Percentiles rank a stretch among this genome's conserved stretches.
These are phyloP conservation scores for Cutaneotrichosporon spelunceum DNA, from an alignment of 1,284 basidiomycete genomes.

Conservation along the genomic window DNA sequence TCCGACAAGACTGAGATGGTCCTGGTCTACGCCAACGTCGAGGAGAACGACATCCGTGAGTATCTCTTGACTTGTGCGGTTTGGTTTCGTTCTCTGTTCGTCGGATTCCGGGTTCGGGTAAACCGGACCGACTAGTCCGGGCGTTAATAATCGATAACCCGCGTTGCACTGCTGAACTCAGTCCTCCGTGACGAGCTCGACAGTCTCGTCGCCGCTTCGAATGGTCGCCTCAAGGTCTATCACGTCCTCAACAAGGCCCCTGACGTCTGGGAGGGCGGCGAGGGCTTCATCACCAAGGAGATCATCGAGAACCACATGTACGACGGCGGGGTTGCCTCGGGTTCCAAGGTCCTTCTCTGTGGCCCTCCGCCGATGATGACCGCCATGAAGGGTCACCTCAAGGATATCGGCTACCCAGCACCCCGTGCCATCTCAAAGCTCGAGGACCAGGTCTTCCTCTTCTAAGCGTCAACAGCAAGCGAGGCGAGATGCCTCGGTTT, in stretches of 20 bases:
- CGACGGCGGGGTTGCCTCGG: slow-evolving; percentile 49
- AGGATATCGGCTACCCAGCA: slow-evolving; percentile 78
- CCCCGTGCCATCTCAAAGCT: slow-evolving; percentile 90
- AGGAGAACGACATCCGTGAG: slow-evolving; percentile 70
- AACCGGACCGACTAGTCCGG: neutral
- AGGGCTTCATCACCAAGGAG: slow-evolving; percentile 91
- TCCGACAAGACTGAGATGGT: slow-evolving; percentile 74
- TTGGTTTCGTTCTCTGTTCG: neutral
- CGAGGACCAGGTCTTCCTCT: slow-evolving; percentile 70
- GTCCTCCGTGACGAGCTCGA: slow-evolving; percentile 80
- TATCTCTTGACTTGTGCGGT: slow-evolving; percentile 4
- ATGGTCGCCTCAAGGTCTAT: slow-evolving; percentile 69
- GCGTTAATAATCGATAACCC: neutral
- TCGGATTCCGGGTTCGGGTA: too few relatives aligned
- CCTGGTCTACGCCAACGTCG: slow-evolving; percentile 97
- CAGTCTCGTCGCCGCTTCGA: slow-evolving; percentile 59
- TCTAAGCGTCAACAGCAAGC: slow-evolving; percentile 29
- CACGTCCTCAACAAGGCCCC: slow-evolving; percentile 89
- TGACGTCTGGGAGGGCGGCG: slow-evolving; percentile 76
- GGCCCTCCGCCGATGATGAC: slow-evolving; percentile 94
- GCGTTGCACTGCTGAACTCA: slow-evolving; percentile 24
- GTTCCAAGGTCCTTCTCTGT: slow-evolving; percentile 82
- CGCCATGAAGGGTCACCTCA: slow-evolving; percentile 95
- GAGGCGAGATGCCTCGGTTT: neutral
- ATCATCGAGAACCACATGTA: slow-evolving; percentile 74